Conservation (phyloP, 1,139 yeast genomes). For the Pichia sp. region DNA sequence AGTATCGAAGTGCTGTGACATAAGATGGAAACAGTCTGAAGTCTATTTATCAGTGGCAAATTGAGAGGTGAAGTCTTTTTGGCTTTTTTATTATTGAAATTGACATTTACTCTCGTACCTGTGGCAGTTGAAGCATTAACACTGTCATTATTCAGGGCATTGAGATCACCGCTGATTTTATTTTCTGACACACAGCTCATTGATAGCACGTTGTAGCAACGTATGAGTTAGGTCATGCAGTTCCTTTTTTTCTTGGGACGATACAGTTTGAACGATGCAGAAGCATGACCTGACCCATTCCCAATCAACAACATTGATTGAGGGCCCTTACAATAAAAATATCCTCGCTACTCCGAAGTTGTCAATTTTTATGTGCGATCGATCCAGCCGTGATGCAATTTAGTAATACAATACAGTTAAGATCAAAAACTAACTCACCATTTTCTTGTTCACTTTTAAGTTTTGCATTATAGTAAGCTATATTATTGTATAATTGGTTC, state of each 20-base stretch:
- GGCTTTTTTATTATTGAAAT: background rate
- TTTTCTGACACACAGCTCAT: background rate
- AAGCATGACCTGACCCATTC: background rate
- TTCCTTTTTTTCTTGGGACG: no score
- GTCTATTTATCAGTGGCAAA: constrained; percentile 38
- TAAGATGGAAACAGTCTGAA: constrained; percentile 67
- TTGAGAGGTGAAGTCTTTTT: constrained; percentile 10
- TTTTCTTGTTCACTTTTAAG: no score
- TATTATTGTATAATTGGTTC: no score
- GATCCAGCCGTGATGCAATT: no score
- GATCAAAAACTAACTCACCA: no score
- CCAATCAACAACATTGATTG: background rate
- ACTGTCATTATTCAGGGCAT: background rate
- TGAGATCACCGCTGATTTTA: background rate
- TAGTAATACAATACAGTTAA: no score
- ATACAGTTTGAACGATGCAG: no score
- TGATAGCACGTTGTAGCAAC: background rate
- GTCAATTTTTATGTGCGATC: no score
- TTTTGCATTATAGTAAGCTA: no score
- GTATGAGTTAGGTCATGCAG: background rate
- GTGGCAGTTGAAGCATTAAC: background rate
- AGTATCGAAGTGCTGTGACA: constrained; percentile 76
- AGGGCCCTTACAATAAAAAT: background rate
- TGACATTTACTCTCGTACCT: background rate
- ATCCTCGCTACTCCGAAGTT: background rate